These are phyloP conservation scores for Biscogniauxia marginata DNA, from an alignment of 2,329 filamentous ascomycete genomes.

Conservation along the genomic window DNA sequence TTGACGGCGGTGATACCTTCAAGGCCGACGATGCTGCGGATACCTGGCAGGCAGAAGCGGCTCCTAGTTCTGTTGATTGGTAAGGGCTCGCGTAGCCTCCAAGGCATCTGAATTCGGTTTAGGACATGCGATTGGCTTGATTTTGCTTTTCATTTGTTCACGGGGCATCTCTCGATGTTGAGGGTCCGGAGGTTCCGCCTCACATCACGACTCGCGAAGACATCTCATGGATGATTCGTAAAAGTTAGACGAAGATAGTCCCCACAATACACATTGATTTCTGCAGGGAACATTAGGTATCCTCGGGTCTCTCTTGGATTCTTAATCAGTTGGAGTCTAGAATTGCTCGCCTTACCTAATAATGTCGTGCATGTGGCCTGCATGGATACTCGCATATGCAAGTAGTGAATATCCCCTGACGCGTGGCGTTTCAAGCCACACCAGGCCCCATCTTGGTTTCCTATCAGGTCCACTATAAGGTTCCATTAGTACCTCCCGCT, in stretches of 20 bases:
- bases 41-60: neutral
- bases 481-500: conserved; percentile 3
- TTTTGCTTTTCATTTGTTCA: conserved; percentile 3
- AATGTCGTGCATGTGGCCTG: neutral
- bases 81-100: neutral
- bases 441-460: conserved; percentile 3
- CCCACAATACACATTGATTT: conserved; percentile 1
- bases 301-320: too few relatives aligned
- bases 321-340: too few relatives aligned
- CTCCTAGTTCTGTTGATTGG: conserved; percentile 1
- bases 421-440: conserved; percentile 26
- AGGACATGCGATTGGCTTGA: neutral
- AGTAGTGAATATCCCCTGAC: conserved; percentile 5
- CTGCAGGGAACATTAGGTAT: neutral
- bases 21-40: neutral
- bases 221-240: conserved; percentile 4
- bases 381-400: neutral
- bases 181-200: conserved; percentile 5
- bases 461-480: too few relatives aligned
- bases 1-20: neutral
- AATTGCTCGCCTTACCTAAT: neutral
- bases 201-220: neutral
- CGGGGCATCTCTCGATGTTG: conserved; percentile 5
- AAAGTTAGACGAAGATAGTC: conserved; percentile 11
- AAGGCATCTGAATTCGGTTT: neutral